Evolutionary conservation across 164 flowering plant genomes (phyloP).

Genomic region (Platanus orientalis): DNA sequence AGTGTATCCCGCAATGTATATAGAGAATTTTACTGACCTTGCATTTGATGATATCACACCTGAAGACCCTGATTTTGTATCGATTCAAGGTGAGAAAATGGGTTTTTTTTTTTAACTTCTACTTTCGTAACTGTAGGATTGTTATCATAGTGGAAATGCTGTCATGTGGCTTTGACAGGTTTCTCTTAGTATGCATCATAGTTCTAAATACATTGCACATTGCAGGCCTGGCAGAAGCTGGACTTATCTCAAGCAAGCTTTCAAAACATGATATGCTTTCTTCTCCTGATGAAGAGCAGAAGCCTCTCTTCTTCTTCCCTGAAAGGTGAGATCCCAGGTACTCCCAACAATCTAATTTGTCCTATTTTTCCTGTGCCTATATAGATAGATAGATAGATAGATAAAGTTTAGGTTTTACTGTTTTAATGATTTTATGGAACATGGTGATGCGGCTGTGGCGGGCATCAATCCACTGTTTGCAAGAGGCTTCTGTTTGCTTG

Average conservation of each 20-base stretch:
- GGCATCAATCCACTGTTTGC: too few species aligned
- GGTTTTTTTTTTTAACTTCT: background rate
- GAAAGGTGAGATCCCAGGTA: conserved; percentile 52
- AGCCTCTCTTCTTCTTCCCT: conserved; percentile 60
- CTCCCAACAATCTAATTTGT: background rate
- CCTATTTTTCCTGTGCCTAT: background rate
- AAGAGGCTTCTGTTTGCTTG: too few species aligned
- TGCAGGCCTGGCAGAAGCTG: conserved; percentile 98
- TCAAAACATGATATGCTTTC: conserved; percentile 59
- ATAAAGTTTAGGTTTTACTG: too few species aligned
- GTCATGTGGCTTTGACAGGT: background rate
- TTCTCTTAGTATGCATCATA: background rate
- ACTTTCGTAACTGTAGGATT: background rate
- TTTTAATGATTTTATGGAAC: too few species aligned
- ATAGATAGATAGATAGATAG: too few species aligned
- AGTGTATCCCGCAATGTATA: conserved; percentile 99
- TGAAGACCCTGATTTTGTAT: conserved; percentile 88
- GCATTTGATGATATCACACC: conserved; percentile 97
- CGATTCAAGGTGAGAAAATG: conserved; percentile 75
- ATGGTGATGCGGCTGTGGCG: too few species aligned
- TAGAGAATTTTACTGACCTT: conserved; percentile 87
- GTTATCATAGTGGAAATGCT: background rate
- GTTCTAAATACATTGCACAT: conserved; percentile 5
- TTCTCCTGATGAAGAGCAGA: conserved; percentile 37
- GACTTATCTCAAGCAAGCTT: conserved; percentile 93